Evolutionary conservation across 2,329 filamentous ascomycete genomes (phyloP).

Genomic region (Penicillium verrucosum): DNA sequence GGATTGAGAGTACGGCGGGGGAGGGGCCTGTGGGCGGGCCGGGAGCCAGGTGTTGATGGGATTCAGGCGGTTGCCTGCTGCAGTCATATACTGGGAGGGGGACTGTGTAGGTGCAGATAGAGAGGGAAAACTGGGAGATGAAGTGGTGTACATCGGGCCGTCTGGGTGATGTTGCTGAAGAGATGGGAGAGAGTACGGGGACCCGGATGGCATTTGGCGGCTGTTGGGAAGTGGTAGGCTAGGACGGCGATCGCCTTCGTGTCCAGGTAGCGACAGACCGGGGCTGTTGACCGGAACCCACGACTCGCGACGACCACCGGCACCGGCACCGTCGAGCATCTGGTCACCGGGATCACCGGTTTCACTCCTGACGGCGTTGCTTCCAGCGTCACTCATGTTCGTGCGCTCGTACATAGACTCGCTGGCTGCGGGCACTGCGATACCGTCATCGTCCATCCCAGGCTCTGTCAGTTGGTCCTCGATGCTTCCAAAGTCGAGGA

Average conservation of each 20-base stretch:
- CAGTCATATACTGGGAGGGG: slow-evolving; percentile 28
- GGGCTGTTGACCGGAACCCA: slow-evolving; percentile 43
- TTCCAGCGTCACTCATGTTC: slow-evolving; percentile 39
- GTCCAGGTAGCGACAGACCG: slow-evolving; percentile 30
- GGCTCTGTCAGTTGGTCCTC: slow-evolving; percentile 40
- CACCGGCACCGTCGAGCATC: slow-evolving; percentile 29
- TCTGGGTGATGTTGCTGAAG: slow-evolving; percentile 37
- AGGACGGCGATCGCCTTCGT: slow-evolving; percentile 37
- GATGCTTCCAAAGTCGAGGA: slow-evolving; percentile 39
- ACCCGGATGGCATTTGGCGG: slow-evolving; percentile 33
- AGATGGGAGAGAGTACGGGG: slow-evolving; percentile 35
- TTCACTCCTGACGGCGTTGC: slow-evolving; percentile 42
- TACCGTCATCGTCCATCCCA: slow-evolving; percentile 34
- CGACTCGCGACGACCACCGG: slow-evolving; percentile 38
- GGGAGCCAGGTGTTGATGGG: slow-evolving; percentile 41
- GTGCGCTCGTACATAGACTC: slow-evolving; percentile 30
- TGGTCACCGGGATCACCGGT: slow-evolving; percentile 33
- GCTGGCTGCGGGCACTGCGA: slow-evolving; percentile 18
- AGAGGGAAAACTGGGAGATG: slow-evolving; percentile 34
- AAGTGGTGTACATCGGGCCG: slow-evolving; percentile 29
- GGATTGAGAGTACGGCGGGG: slow-evolving; percentile 37
- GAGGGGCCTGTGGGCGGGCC: slow-evolving; percentile 30
- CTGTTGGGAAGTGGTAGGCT: slow-evolving; percentile 39
- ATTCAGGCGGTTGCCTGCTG: slow-evolving; percentile 36
- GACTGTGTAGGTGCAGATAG: slow-evolving; percentile 27